Evolutionary conservation across 2,329 filamentous ascomycete genomes (phyloP), one percentile per base, ranked within the genome.

Genomic region (Cercospora canescens): DNA sequence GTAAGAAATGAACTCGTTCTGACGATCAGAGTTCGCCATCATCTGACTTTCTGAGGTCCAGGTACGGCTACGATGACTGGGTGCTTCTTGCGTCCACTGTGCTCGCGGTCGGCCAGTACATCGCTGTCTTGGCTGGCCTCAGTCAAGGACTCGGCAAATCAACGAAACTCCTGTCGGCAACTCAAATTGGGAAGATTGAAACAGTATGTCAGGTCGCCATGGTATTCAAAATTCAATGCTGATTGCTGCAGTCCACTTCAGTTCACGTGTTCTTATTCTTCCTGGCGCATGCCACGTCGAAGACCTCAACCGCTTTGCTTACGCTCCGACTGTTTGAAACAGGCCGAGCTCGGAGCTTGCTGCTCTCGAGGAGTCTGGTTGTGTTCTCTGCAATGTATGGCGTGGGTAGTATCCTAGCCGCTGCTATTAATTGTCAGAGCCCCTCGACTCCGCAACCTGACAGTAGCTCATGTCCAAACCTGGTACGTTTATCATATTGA

Each of bases 31-130:
- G 18, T 16, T 11, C 9, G 4, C 4, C 21, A 12, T 16, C 5
- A 2, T 26, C 63, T 65, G n/a, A 62, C 48, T 4, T 34, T 11
- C 4, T 58, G 16, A n/a, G 26, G 45, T 37, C 58, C 30, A 68
- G 66, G 55, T 71, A 71, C 30, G 75, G 75, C 16, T 48, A 64
- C 8, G 75, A 76, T 57, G 74, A 76, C 57, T 76, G 73, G 73
- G 45, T 71, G 21, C 64, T 76, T 16, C 37, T 72, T 28, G 69
- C 63, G 45, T 66, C 71, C 8, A 72, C 72, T 3, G 58, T 73
- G 11, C 67, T 71, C 4, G 72, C 67, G 5, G 14, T 72, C 6
- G 72, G 64, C 3, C 71, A 74, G 62, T 72, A 73, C 48, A 67
- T 70, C 16, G 66, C 70, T 16, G 60, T 74, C 11, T 65, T 74